These are phyloP conservation scores for Linum tenue DNA, from an alignment of 345 rosid species.

Conservation along the genomic window DNA sequence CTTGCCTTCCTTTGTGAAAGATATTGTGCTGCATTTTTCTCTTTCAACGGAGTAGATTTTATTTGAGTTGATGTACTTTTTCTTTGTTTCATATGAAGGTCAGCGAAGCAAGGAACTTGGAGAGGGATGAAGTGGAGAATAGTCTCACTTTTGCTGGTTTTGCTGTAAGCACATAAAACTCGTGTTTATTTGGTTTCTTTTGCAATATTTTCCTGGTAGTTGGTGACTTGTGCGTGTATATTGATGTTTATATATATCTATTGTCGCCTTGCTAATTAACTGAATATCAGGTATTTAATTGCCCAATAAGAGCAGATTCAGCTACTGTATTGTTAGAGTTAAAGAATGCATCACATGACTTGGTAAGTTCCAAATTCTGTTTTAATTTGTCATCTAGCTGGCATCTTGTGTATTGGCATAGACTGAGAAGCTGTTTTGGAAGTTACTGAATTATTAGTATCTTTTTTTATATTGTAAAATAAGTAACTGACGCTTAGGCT, in stretches of 20 bases:
- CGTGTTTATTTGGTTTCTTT: too few species aligned
- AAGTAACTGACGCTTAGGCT: neutral
- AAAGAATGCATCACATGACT: slow-evolving; percentile 89
- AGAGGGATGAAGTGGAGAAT: slow-evolving; percentile 79
- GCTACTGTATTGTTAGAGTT: slow-evolving; percentile 68
- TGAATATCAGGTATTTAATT: slow-evolving; percentile 78
- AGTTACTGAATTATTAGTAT: neutral
- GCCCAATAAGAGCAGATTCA: slow-evolving; percentile 96
- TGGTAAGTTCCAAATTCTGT: slow-evolving; percentile 42
- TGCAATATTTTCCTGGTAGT: neutral
- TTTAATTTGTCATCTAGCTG: slow-evolving; percentile 1
- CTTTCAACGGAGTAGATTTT: too few species aligned
- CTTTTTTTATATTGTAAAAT: neutral
- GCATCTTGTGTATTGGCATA: neutral
- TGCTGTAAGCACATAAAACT: slow-evolving; percentile 43
- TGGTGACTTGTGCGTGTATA: neutral
- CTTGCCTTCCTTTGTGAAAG: too few species aligned
- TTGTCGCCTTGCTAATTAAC: slow-evolving; percentile 11
- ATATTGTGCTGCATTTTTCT: neutral
- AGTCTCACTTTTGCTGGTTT: slow-evolving; percentile 95
- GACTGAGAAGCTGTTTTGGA: neutral
- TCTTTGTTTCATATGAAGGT: slow-evolving; percentile 46
- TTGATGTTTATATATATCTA: neutral
- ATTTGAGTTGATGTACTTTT: slow-evolving; percentile 10
- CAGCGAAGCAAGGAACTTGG: slow-evolving; percentile 93